Base-by-base conservation (phyloP, 1,284 basidiomycete genomes). In the Pascua guehoae region DNA sequence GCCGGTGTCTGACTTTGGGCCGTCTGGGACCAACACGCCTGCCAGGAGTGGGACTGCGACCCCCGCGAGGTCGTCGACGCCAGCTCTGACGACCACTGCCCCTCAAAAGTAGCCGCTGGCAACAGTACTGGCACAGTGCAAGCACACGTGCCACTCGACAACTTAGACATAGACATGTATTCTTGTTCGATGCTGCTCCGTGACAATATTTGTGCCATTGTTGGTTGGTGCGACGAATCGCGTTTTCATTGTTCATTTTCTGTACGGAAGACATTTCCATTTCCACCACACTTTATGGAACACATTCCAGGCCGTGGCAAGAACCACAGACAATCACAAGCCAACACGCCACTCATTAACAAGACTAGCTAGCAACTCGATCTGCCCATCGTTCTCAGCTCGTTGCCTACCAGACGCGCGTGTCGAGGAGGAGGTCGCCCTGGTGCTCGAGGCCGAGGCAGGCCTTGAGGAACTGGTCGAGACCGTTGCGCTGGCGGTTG, bases 401-500 rank as follows among this genome's bases (percentile, higher is more conserved):
- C 44, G 43, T 17, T 37, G 37, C 1, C 18, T 53, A 94, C 91
- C 90, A 93, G 70, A 91, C 83, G 67, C 91, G 84, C n/a, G 88
- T 88, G 77, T 89, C 85, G 24, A 94, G 83, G 68, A 95, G 79
- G 69, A 96, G 79, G 75, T 95, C 92, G 50, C 81, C 84, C 73
- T 82, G 84, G 61, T 86, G 84, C 79, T 95, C 91, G 48, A 96
- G 79, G 14, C 91, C 91, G 55, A 95, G 79, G 79, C 91, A 95
- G 47, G 92, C 91, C 83, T 76, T 76, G 59, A 76, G 63, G 66
- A 76, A 78, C 60, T 85, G 82, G 79, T 97, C 95, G 63, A 97
- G 85, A 17, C 91, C 95, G 62, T 92, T 90, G 72, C 93, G 86
- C 83, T 98, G 95, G 75, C 94, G 85, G 79, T 87, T 88, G 66